These are phyloP conservation scores for Nepenthes mirabilis DNA, from an alignment of 148 eudicot species.

Conservation along the genomic window DNA sequence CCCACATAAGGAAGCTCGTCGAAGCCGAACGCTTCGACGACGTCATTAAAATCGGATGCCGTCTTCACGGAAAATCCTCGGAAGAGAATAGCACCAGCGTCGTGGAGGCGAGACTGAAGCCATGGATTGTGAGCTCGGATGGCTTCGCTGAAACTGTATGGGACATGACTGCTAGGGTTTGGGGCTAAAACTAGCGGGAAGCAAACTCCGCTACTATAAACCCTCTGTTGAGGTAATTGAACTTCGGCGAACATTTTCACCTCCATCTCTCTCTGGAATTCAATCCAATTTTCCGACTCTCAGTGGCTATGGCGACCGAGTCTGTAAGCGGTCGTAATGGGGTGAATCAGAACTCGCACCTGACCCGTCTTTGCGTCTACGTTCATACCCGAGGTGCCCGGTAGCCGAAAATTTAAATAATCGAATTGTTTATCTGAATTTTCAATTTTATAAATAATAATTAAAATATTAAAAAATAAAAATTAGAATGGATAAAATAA, in stretches of 20 bases:
- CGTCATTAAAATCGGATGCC: slow-evolving; percentile 62
- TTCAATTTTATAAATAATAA: no score
- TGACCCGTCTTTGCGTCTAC: no score
- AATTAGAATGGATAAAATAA: no score
- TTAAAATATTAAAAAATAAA: no score
- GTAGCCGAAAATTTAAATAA: no score
- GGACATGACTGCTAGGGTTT: background rate
- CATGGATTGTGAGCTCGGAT: slow-evolving; percentile 38
- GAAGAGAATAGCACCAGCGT: slow-evolving; percentile 47
- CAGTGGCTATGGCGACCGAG: no score
- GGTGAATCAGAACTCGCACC: no score
- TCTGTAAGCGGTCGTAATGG: no score
- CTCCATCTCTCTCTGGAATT: slow-evolving; percentile 11
- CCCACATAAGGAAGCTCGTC: slow-evolving; percentile 73
- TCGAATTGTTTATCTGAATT: no score
- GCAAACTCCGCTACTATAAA: slow-evolving; percentile 7
- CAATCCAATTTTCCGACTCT: no score
- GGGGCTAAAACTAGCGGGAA: slow-evolving; percentile 47
- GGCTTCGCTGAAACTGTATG: slow-evolving; percentile 11
- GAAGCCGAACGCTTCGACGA: slow-evolving; percentile 72
- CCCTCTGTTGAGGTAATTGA: slow-evolving; percentile 34
- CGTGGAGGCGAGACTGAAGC: slow-evolving; percentile 37
- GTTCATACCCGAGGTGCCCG: no score
- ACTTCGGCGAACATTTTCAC: slow-evolving; percentile 22
- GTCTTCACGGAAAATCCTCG: slow-evolving; percentile 38